Conservation (phyloP, 352 stramenopile species). For the Aphanomyces cochlioides region DNA sequence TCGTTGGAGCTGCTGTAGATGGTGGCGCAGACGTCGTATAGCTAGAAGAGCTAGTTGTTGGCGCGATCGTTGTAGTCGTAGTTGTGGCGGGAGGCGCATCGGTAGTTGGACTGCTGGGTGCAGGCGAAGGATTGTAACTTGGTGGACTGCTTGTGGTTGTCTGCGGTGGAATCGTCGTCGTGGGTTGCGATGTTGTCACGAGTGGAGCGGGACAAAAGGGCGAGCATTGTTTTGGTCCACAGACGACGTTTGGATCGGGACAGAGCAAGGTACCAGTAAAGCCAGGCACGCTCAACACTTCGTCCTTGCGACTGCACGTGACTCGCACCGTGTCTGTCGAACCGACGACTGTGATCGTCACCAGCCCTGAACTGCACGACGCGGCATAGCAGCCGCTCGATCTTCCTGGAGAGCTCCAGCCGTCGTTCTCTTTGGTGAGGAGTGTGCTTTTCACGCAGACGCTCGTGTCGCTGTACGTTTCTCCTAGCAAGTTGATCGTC, state of each 20-base stretch:
- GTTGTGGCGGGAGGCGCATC: too few relatives aligned
- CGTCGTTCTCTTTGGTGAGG: constrained; percentile 52
- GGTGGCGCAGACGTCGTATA: too few relatives aligned
- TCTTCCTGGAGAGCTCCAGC: constrained; percentile 52
- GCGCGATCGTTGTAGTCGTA: too few relatives aligned
- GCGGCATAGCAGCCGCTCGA: constrained; percentile 76
- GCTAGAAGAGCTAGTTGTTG: too few relatives aligned
- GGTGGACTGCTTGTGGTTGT: too few relatives aligned
- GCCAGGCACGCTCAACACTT: constrained; percentile 39
- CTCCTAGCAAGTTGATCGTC: constrained; percentile 71
- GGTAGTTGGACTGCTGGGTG: too few relatives aligned
- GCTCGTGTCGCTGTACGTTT: constrained; percentile 69
- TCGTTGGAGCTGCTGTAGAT: too few relatives aligned
- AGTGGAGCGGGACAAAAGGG: neutral
- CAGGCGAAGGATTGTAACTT: too few relatives aligned
- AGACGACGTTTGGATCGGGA: constrained; percentile 61
- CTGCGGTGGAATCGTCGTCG: too few relatives aligned
- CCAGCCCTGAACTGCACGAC: constrained; percentile 41
- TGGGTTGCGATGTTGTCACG: too few relatives aligned
- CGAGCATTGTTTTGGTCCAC: constrained; percentile 30
- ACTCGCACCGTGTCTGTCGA: constrained; percentile 32
- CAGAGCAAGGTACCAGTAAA: constrained; percentile 59
- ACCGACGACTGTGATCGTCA: constrained; percentile 41
- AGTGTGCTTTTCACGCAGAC: constrained; percentile 65
- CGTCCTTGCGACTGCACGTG: constrained; percentile 46